These are phyloP conservation scores for Metarhizium guizhouense DNA, from an alignment of 2,329 filamentous ascomycete species.

Conservation along the genomic window DNA sequence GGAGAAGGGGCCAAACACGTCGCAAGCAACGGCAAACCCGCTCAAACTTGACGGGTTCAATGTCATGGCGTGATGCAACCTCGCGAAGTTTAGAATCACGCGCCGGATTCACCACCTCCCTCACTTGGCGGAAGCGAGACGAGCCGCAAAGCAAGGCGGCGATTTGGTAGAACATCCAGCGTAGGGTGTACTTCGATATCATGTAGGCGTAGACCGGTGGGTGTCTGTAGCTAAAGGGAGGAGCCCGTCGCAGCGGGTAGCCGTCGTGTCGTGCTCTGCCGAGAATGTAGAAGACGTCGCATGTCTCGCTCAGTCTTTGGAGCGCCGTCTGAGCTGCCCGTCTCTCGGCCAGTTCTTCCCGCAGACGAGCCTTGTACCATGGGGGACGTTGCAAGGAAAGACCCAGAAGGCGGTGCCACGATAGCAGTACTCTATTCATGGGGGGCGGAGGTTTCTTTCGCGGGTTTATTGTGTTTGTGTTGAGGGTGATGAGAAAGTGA, in stretches of 20 bases:
- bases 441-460: neutral
- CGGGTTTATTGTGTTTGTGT: neutral
- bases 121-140: slow-evolving; percentile 15
- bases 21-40: slow-evolving; percentile 18
- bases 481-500: neutral
- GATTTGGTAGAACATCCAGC: slow-evolving; percentile 31
- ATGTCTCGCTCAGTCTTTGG: slow-evolving; percentile 31
- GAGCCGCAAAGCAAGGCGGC: slow-evolving; percentile 23
- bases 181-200: slow-evolving; percentile 31
- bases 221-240: slow-evolving; percentile 15
- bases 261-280: slow-evolving; percentile 30
- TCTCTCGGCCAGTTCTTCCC: slow-evolving; percentile 29
- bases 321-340: slow-evolving; percentile 18
- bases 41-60: slow-evolving; percentile 23
- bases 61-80: slow-evolving; percentile 28
- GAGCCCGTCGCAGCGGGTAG: slow-evolving; percentile 19
- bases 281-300: slow-evolving; percentile 33
- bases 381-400: slow-evolving; percentile 22
- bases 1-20: slow-evolving; percentile 25
- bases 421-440: neutral
- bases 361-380: slow-evolving; percentile 30
- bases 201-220: slow-evolving; percentile 29
- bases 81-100: slow-evolving; percentile 25
- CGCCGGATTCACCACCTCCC: slow-evolving; percentile 35
- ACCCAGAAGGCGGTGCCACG: slow-evolving; percentile 11